A percentile compares a stretch with the other conserved stretches of the same genome.
Evolutionary conservation across 441 rosid genomes (phyloP).

Genomic region (Populus hybrid): DNA sequence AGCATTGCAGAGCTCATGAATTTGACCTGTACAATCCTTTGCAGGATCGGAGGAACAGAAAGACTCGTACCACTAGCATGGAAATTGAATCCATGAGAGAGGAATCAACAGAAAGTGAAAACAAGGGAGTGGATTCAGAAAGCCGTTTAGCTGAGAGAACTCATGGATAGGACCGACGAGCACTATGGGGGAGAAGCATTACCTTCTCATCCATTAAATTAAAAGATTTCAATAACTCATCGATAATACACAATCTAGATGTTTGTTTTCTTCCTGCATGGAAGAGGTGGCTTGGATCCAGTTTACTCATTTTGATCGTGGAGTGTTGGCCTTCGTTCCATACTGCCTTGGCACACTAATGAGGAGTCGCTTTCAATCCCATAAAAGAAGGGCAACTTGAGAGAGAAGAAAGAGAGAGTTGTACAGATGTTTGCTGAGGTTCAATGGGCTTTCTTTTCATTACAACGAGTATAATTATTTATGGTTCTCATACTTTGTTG

Average conservation of each 20-base stretch:
- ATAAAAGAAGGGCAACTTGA: not conserved
- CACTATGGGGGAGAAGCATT: constrained; percentile 10
- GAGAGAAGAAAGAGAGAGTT: not conserved
- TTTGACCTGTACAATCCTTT: not conserved
- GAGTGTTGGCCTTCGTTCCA: not conserved
- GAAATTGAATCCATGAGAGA: constrained; percentile 67
- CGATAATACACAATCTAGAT: constrained; percentile 9
- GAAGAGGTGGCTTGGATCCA: not conserved
- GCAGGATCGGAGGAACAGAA: constrained; percentile 79
- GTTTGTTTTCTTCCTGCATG: constrained; percentile 14
- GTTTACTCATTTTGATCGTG: not conserved
- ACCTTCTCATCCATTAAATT: constrained; percentile 10
- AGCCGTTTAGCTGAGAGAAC: constrained; percentile 23
- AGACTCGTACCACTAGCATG: constrained; percentile 67
- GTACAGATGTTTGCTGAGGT: constrained; percentile 21
- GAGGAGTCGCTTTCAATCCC: not conserved
- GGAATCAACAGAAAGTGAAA: constrained; percentile 38
- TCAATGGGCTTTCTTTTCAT: not conserved
- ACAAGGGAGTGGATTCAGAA: constrained; percentile 30
- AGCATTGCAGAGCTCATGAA: not conserved
- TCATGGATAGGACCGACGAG: constrained; percentile 23
- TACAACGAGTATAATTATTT: not conserved
- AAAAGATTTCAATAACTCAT: constrained; percentile 15
- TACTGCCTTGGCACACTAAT: not conserved
- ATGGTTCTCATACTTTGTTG: too few species aligned